These are phyloP conservation scores for Colletotrichum tropicicola DNA, from an alignment of 2,329 filamentous ascomycete genomes.

Conservation along the genomic window DNA sequence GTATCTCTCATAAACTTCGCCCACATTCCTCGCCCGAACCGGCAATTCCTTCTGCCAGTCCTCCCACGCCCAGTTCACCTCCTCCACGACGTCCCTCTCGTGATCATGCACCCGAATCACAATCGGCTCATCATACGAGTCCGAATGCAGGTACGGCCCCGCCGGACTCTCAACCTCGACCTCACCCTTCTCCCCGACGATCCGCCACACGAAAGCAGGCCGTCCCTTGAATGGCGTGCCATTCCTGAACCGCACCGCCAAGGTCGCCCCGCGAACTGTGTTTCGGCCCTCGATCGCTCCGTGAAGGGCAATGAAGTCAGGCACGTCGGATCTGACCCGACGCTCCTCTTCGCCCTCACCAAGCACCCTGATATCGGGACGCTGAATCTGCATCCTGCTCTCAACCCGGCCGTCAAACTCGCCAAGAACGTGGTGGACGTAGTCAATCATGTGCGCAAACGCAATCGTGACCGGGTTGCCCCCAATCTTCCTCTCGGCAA, in stretches of 20 bases:
- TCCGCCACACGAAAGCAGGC: constrained; percentile 55
- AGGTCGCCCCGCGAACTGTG: constrained; percentile 44
- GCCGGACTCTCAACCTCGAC: constrained; percentile 36
- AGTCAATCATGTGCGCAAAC: constrained; percentile 42
- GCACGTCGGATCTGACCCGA: constrained; percentile 30
- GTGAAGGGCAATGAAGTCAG: constrained; percentile 41
- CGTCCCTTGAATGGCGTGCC: constrained; percentile 58
- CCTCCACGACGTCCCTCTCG: constrained; percentile 51
- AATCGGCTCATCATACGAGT: constrained; percentile 47
- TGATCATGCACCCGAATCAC: constrained; percentile 61
- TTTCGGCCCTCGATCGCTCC: constrained; percentile 43
- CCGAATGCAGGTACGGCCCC: constrained; percentile 34
- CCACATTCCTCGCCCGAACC: constrained; percentile 56
- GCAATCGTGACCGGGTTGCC: constrained; percentile 53
- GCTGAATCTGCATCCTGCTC: constrained; percentile 42
- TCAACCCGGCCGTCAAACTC: background rate
- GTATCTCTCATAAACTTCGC: constrained; percentile 64
- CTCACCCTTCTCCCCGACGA: constrained; percentile 63
- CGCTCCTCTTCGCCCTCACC: background rate
- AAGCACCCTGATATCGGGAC: background rate
- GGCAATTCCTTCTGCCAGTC: constrained; percentile 58
- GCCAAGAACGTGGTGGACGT: constrained; percentile 7
- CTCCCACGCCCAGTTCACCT: constrained; percentile 53
- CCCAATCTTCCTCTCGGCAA: constrained; percentile 55
- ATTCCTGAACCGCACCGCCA: constrained; percentile 54